phyloP scores from a whole-genome alignment of 1,284 basidiomycete genomes.

The Cystobasidium slooffiae region DNA sequence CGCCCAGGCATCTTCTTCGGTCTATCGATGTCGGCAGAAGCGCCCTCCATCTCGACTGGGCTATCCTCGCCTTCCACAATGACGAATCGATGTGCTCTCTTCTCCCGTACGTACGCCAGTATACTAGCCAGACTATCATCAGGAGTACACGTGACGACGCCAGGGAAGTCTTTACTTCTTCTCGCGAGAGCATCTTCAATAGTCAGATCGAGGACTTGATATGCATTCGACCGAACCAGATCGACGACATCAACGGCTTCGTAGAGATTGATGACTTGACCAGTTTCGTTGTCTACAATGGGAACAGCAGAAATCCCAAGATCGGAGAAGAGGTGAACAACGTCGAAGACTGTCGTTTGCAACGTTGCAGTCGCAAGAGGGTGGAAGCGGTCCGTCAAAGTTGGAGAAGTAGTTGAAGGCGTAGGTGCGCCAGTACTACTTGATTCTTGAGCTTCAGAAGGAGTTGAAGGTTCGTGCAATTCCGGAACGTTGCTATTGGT shows the following conservation, averaged over 20 bases:
- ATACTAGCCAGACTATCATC: constrained; percentile 91
- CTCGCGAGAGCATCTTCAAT: constrained; percentile 90
- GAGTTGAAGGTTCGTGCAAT: background rate
- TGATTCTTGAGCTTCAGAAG: background rate
- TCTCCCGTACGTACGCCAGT: constrained; percentile 87
- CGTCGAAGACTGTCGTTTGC: constrained; percentile 91
- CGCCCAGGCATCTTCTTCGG: constrained; percentile 34
- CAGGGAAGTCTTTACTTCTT: constrained; percentile 89
- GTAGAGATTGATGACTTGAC: constrained; percentile 93
- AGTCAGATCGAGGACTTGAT: constrained; percentile 92
- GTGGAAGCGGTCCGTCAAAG: constrained; percentile 65
- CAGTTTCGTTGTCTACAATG: constrained; percentile 71
- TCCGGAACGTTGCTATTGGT: background rate
- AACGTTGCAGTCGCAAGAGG: constrained; percentile 92
- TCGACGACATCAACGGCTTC: constrained; percentile 99
- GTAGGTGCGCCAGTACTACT: background rate
- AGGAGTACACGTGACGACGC: constrained; percentile 93
- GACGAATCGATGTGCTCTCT: constrained; percentile 89
- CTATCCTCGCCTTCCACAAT: constrained; percentile 68
- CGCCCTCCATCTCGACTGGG: constrained; percentile 16
- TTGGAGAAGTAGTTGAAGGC: constrained; percentile 17
- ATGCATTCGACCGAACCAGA: constrained; percentile 82
- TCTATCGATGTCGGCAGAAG: constrained; percentile 20
- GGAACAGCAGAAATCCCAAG: constrained; percentile 95
- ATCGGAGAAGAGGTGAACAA: constrained; percentile 98